A percentile compares a stretch with the other conserved stretches of the same genome.
Conservation (phyloP, 768 basidiomycete species). For the Tulasnella sp. region DNA sequence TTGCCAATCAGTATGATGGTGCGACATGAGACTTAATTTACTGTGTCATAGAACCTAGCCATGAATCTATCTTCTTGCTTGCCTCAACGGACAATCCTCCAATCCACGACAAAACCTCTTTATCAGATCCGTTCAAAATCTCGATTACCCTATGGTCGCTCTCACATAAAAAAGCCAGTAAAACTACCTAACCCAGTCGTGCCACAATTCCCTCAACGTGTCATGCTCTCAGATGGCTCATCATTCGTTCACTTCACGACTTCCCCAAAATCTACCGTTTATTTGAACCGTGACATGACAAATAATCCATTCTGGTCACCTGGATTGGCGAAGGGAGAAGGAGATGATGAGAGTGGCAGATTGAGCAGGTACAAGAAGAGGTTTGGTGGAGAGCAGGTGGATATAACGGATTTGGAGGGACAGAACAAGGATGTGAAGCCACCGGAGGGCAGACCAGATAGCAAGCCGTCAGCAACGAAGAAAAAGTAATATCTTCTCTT, state of each 20-base stretch:
- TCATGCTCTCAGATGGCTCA: conserved; percentile 78
- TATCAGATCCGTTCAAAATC: conserved; percentile 13
- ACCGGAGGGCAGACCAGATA: too few relatives aligned
- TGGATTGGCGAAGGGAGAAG: conserved; percentile 41
- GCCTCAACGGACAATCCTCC: neutral
- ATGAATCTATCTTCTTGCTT: neutral
- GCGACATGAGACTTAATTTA: too few relatives aligned
- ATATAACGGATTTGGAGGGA: conserved; percentile 29
- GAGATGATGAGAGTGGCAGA: conserved; percentile 58
- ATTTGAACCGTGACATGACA: conserved; percentile 74
- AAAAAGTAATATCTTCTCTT: too few relatives aligned
- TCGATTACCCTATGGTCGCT: conserved; percentile 64
- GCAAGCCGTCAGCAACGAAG: too few relatives aligned
- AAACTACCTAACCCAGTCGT: conserved; percentile 71
- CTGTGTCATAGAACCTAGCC: too few relatives aligned
- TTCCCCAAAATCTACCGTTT: conserved; percentile 62
- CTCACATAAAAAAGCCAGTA: conserved; percentile 64
- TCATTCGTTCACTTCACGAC: conserved; percentile 83
- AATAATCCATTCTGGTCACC: conserved; percentile 84
- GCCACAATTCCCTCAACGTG: conserved; percentile 73
- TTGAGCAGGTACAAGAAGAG: conserved; percentile 66
- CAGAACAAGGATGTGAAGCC: too few relatives aligned
- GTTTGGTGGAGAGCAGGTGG: conserved; percentile 37
- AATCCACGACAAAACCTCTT: too few relatives aligned
- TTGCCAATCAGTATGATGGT: too few relatives aligned